Conservation (phyloP, 1,284 basidiomycete species). For the Moesziomyces globuligerus region DNA sequence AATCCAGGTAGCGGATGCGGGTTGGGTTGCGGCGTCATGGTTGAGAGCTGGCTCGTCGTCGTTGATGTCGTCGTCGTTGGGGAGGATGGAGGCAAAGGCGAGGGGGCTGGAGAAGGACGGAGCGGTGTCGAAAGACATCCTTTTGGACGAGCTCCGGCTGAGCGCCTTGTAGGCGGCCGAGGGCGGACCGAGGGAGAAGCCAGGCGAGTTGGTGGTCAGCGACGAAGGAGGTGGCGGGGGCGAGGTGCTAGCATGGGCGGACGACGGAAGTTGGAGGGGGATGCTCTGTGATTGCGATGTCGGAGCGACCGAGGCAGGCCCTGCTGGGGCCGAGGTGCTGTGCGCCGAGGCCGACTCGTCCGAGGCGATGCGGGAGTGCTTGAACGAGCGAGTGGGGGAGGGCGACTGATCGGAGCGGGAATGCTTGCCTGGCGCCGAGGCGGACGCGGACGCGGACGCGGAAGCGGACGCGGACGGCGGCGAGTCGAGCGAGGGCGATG, state of each 20-base stretch:
- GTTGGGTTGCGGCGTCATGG: constrained; percentile 1
- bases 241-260: constrained; percentile 32
- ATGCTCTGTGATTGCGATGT: constrained; percentile 11
- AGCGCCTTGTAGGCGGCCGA: constrained; percentile 38
- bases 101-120: constrained; percentile 66
- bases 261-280: constrained; percentile 14
- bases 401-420: constrained; percentile 34
- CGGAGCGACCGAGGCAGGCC: constrained; percentile 3
- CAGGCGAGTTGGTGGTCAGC: constrained; percentile 18
- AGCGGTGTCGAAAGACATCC: constrained; percentile 54
- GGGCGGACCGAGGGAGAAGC: constrained; percentile 36
- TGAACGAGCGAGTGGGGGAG: constrained; percentile 34
- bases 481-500: not conserved
- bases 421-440: constrained; percentile 25
- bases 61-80: constrained; percentile 49
- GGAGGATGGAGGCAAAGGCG: constrained; percentile 58
- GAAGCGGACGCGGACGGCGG: constrained; percentile 6
- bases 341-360: constrained; percentile 4
- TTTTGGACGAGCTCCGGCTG: constrained; percentile 39
- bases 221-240: constrained; percentile 19
- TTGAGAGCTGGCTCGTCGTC: constrained; percentile 28
- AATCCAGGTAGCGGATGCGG: constrained; percentile 6
- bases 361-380: constrained; percentile 28
- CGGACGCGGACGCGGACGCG: constrained; percentile 13
- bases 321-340: not conserved